These are phyloP conservation scores for Dissophora ornata DNA, from an alignment of 192 early-diverging fungal genomes.

Conservation along the genomic window DNA sequence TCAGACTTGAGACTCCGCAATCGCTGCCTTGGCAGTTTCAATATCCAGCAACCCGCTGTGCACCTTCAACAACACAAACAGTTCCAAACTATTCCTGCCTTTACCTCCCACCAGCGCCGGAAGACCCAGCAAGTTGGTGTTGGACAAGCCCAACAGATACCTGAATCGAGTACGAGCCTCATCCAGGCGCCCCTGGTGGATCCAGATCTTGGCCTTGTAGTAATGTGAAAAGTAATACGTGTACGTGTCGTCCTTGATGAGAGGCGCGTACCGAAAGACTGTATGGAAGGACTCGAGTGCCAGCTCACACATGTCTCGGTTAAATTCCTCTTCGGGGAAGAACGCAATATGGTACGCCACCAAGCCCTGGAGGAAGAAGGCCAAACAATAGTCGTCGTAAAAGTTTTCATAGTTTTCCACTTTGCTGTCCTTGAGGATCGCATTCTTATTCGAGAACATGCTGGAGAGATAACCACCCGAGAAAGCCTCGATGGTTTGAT, in stretches of 20 bases:
- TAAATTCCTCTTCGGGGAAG: slow-evolving; percentile 55
- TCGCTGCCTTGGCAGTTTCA: slow-evolving; percentile 36
- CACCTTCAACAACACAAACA: slow-evolving; percentile 68
- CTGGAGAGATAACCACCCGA: slow-evolving; percentile 57
- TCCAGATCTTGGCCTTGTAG: slow-evolving; percentile 68
- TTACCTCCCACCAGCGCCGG: slow-evolving; percentile 63
- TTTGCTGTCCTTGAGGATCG: slow-evolving; percentile 37
- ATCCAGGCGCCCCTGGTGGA: slow-evolving; percentile 50
- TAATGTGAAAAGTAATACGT: slow-evolving; percentile 67
- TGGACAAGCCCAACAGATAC: slow-evolving; percentile 56
- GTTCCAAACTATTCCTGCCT: slow-evolving; percentile 74
- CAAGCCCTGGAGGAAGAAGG: slow-evolving; percentile 74
- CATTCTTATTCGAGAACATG: slow-evolving; percentile 44
- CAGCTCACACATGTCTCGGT: slow-evolving; percentile 42
- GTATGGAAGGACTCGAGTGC: slow-evolving; percentile 53
- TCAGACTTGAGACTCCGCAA: neutral
- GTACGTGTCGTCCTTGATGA: slow-evolving; percentile 75
- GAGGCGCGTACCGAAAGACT: slow-evolving; percentile 64
- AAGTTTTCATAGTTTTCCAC: slow-evolving; percentile 60
- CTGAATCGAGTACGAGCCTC: slow-evolving; percentile 63
- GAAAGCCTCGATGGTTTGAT: slow-evolving; percentile 39
- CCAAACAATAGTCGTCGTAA: slow-evolving; percentile 85
- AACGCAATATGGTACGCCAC: slow-evolving; percentile 71
- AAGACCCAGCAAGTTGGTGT: slow-evolving; percentile 52
- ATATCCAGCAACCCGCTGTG: slow-evolving; percentile 63